Base-by-base conservation (phyloP, 768 basidiomycete genomes). In the Paxillus ammoniavirescens region DNA sequence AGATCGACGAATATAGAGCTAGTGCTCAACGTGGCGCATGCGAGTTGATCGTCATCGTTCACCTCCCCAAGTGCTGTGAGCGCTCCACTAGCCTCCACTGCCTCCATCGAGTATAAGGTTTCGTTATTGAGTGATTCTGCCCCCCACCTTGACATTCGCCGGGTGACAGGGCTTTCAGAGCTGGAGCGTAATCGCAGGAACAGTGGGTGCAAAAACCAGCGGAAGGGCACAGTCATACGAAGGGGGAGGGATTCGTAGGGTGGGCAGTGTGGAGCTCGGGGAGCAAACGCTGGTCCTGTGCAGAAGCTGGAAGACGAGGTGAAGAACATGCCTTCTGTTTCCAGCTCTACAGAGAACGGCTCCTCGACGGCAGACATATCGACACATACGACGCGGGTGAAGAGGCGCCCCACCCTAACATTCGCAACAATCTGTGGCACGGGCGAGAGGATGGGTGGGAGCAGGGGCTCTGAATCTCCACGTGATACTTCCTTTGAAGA, bases 81-180 rank as follows among this genome's bases (percentile, higher is more conserved):
- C 5, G 61, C 62, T 5, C 76, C 79, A 37, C 53, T 64, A 18
- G 79, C 57, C 58, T 87, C 81, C 12, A 89, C 49, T 0, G 75
- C 69, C 40, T 87, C 87, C 42, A 88, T 58, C 4, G 83, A 83
- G 13, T 88, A 59, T 3, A 89, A 53, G 43, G 81, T 82, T 56
- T 82, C 79, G 54, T 71, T 55, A 53, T 69, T 74, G 40, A 75
- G 73, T 17, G 70, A 62, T 52, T 76, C 76, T 9, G 73, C 69
- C 14, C 71, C 65, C 47, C 56, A 61, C 42, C 55, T 63, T 17
- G 70, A 70, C 44, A 68, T 65, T 37, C 61, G 61, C 44, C 60
- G 61, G 35, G 66, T 59, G 47, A 65, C 59, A 23, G 65, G 50
- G 43, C 46, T 59, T 21, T 55, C 56, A 28, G 53, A 66, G 37